Conservation (phyloP, 345 rosid genomes). For the Limnanthes douglasii region DNA sequence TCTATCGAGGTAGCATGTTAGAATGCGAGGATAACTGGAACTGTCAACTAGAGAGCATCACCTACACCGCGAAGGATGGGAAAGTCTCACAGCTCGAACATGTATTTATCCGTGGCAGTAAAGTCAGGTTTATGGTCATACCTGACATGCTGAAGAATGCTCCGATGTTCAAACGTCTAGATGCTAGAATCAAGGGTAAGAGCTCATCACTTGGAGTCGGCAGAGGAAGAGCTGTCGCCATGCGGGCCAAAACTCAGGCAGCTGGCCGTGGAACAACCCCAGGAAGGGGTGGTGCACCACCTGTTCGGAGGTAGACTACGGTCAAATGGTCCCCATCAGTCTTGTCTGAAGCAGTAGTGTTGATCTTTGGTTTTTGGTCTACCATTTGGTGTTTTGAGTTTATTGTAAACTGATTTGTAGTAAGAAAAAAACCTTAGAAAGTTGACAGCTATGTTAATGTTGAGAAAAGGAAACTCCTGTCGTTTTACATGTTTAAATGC, state of each 20-base stretch:
- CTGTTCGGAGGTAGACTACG: constrained; percentile 67
- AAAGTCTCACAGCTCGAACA: constrained; percentile 96
- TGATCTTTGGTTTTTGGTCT: no score
- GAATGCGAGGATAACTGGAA: constrained; percentile 96
- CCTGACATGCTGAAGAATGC: no score
- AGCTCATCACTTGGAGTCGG: constrained; percentile 82
- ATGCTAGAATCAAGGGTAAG: no score
- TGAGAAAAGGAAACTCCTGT: background rate
- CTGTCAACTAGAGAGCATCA: constrained; percentile 76
- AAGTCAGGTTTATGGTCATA: no score
- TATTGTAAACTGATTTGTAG: no score
- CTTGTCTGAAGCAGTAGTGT: no score
- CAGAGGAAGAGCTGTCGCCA: constrained; percentile 81
- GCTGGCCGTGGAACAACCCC: constrained; percentile 65
- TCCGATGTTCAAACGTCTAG: no score
- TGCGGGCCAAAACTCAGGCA: constrained; percentile 76
- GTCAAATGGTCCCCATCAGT: no score
- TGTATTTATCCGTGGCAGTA: constrained; percentile 91
- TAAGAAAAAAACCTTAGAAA: no score
- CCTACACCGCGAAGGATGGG: constrained; percentile 84
- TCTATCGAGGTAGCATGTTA: constrained; percentile 75
- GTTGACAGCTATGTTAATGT: background rate
- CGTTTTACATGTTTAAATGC: no score
- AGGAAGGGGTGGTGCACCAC: constrained; percentile 71
- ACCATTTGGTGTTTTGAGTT: no score